phyloP scores from a whole-genome alignment of 345 rosid species.

The Moricandia arvensis region DNA sequence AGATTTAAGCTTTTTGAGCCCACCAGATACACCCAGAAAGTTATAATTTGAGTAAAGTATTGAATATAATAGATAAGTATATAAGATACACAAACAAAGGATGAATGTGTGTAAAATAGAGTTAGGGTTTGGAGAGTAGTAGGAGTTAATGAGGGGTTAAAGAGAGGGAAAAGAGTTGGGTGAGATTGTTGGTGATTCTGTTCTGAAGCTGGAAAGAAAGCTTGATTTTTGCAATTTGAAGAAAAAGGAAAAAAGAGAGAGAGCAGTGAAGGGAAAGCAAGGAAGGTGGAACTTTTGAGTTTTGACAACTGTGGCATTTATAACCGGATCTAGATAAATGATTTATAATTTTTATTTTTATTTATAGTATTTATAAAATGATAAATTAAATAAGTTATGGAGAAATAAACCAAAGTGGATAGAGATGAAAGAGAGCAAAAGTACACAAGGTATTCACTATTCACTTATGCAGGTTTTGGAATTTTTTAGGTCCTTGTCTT shows the following conservation, averaged over 20 bases:
- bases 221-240: constrained; percentile 82
- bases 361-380: no score
- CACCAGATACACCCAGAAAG: constrained; percentile 9
- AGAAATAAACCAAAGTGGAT: constrained; percentile 5
- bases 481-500: constrained; percentile 16
- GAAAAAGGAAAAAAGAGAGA: constrained; percentile 40
- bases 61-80: not conserved
- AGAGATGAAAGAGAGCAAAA: constrained; percentile 1
- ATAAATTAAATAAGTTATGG: not conserved
- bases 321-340: constrained; percentile 26
- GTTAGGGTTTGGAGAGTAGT: constrained; percentile 14
- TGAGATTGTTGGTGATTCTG: constrained; percentile 68
- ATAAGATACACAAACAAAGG: not conserved
- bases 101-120: constrained; percentile 1
- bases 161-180: constrained; percentile 36
- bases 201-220: constrained; percentile 62
- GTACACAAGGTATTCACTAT: not conserved
- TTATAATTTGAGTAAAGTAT: not conserved
- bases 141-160: constrained; percentile 11
- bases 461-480: not conserved
- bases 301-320: constrained; percentile 44
- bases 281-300: constrained; percentile 23
- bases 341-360: not conserved
- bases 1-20: constrained; percentile 9
- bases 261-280: constrained; percentile 57